Percentiles rank a stretch among this genome's conserved stretches.
These are phyloP conservation scores for Royoungia palumana DNA, from an alignment of 768 basidiomycete species.

Conservation along the genomic window DNA sequence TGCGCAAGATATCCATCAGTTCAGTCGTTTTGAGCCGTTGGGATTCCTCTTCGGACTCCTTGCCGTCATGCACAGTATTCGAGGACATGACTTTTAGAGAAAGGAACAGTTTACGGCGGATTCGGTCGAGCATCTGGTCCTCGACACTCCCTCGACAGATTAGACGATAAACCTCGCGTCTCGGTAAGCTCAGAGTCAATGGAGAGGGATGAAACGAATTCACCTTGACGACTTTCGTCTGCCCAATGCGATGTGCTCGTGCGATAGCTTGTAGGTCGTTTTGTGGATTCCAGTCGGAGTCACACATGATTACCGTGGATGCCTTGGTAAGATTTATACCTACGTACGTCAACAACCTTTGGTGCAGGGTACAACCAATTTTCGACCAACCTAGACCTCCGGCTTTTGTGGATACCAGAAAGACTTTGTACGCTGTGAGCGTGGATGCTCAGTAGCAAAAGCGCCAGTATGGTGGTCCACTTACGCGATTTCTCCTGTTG, in stretches of 20 bases:
- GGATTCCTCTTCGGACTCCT: slow-evolving; percentile 23
- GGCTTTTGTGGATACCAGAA: slow-evolving; percentile 67
- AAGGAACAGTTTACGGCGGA: slow-evolving; percentile 67
- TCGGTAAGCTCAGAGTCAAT: neutral
- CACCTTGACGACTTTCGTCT: slow-evolving; percentile 67
- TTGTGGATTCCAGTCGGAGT: slow-evolving; percentile 67
- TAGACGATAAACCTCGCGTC: slow-evolving; percentile 58
- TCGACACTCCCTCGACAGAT: slow-evolving; percentile 70
- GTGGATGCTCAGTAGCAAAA: slow-evolving; percentile 3
- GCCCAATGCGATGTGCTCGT: slow-evolving; percentile 78
- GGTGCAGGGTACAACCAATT: neutral
- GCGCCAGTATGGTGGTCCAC: slow-evolving; percentile 12
- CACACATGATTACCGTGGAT: slow-evolving; percentile 77
- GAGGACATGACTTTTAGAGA: slow-evolving; percentile 60
- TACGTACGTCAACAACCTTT: slow-evolving; percentile 23
- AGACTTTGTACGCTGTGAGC: slow-evolving; percentile 56
- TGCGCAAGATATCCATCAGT: slow-evolving; percentile 54
- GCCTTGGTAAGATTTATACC: slow-evolving; percentile 86
- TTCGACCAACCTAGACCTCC: slow-evolving; percentile 57
- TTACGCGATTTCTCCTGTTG: slow-evolving; percentile 56
- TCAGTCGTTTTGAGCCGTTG: slow-evolving; percentile 41
- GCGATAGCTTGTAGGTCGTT: slow-evolving; percentile 87
- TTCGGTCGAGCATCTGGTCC: slow-evolving; percentile 71
- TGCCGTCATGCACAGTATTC: slow-evolving; percentile 19
- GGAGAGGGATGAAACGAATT: neutral